Conservation (phyloP, 805 yeast genomes). For the Wickerhamia fluorescens region DNA sequence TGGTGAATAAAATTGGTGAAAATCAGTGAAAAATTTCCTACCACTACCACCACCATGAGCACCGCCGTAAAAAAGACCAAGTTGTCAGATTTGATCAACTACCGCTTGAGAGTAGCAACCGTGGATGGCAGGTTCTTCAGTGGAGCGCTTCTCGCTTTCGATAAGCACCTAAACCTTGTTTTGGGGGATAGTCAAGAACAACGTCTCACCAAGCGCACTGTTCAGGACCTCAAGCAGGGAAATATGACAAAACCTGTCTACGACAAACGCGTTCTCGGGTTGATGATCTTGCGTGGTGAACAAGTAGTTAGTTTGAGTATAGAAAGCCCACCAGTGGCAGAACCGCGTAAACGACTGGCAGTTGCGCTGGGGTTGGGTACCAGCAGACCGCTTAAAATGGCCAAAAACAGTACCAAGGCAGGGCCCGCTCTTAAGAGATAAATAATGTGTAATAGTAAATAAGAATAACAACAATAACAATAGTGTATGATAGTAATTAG, state of each 20-base stretch:
- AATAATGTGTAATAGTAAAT: too few relatives aligned
- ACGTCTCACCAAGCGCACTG: slow-evolving; percentile 61
- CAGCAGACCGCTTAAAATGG: slow-evolving; percentile 28
- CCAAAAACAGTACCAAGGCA: slow-evolving; percentile 21
- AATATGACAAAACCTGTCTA: slow-evolving; percentile 35
- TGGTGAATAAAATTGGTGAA: not conserved
- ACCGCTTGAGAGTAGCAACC: slow-evolving; percentile 64
- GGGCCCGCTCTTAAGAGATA: slow-evolving; percentile 17
- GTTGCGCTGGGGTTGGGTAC: slow-evolving; percentile 12
- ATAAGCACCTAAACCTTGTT: slow-evolving; percentile 82
- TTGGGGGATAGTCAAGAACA: slow-evolving; percentile 79
- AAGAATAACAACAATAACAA: not conserved
- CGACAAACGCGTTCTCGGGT: slow-evolving; percentile 72
- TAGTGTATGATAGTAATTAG: not conserved
- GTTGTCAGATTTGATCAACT: slow-evolving; percentile 63
- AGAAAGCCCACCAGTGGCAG: slow-evolving; percentile 52
- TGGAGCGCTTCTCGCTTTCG: slow-evolving; percentile 84
- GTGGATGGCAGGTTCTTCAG: slow-evolving; percentile 71
- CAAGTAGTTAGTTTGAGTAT: slow-evolving; percentile 67
- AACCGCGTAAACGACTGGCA: slow-evolving; percentile 32
- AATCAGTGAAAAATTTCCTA: too few relatives aligned
- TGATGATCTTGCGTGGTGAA: slow-evolving; percentile 83
- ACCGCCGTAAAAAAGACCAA: slow-evolving; percentile 24
- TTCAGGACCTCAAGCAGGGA: slow-evolving; percentile 24
- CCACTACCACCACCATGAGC: slow-evolving; percentile 1